Evolutionary conservation across 768 basidiomycete species (phyloP).

Genomic region (Pseudohyphozyma bogoriensis): DNA sequence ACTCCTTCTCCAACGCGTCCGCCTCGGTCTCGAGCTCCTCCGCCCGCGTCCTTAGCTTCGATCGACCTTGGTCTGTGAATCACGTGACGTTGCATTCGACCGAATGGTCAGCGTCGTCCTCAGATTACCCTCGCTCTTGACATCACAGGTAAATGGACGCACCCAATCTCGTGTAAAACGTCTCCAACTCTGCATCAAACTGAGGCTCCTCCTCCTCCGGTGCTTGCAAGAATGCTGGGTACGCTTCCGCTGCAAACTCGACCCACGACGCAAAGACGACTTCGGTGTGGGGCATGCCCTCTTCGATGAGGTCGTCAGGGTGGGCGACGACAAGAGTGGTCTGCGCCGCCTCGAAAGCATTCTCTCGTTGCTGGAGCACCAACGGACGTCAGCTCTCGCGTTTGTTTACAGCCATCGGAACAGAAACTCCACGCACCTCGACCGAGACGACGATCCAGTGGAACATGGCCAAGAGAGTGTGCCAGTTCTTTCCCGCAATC

Average conservation of each 20-base stretch:
- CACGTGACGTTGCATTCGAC: background rate
- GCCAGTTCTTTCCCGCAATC: constrained; percentile 90
- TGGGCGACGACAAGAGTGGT: no score
- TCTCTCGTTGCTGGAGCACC: constrained; percentile 12
- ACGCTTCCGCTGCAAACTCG: constrained; percentile 37
- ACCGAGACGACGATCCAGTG: constrained; percentile 86
- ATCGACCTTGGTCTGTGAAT: background rate
- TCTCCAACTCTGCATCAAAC: constrained; percentile 39
- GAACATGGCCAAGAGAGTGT: constrained; percentile 68
- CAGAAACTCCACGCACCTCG: constrained; percentile 48
- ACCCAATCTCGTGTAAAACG: constrained; percentile 12
- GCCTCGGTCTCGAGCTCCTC: constrained; percentile 47
- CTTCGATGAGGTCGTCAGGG: constrained; percentile 51
- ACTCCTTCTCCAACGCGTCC: constrained; percentile 7
- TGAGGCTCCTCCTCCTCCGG: no score
- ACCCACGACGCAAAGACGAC: constrained; percentile 28
- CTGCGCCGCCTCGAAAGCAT: constrained; percentile 24
- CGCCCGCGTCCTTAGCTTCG: constrained; percentile 9
- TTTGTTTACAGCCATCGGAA: background rate
- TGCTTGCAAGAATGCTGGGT: constrained; percentile 64
- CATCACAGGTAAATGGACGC: background rate
- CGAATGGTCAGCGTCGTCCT: background rate
- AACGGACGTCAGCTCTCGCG: background rate
- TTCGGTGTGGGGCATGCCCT: constrained; percentile 27
- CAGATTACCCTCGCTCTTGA: background rate